These are phyloP conservation scores for Phytophthora gonapodyides DNA, from an alignment of 352 stramenopile genomes.

Conservation along the genomic window DNA sequence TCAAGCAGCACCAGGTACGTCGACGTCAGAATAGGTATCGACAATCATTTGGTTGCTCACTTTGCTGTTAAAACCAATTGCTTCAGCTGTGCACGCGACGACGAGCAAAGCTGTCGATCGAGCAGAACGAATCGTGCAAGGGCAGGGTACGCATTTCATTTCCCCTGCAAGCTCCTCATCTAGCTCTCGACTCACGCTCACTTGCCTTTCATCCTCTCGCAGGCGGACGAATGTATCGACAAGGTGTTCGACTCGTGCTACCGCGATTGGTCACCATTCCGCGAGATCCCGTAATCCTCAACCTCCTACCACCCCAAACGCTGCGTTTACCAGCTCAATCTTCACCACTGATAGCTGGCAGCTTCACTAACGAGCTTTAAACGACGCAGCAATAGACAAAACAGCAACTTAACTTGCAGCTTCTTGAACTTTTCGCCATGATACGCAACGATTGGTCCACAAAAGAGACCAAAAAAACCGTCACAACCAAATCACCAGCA, in stretches of 20 bases:
- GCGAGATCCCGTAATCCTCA: constrained; percentile 69
- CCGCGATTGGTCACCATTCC: constrained; percentile 79
- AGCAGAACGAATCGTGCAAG: constrained; percentile 77
- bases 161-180: neutral
- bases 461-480: constrained; percentile 14
- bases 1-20: constrained; percentile 86
- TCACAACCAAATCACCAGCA: constrained; percentile 10
- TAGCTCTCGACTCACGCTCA: neutral
- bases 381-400: constrained; percentile 19
- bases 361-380: constrained; percentile 4
- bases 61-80: neutral
- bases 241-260: constrained; percentile 89
- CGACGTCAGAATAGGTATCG: too few relatives aligned
- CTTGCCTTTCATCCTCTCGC: constrained; percentile 1
- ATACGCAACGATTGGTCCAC: constrained; percentile 22
- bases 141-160: constrained; percentile 49
- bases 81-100: constrained; percentile 85
- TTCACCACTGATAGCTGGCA: constrained; percentile 2
- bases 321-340: constrained; percentile 6
- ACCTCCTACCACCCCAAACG: neutral
- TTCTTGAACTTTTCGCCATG: constrained; percentile 10
- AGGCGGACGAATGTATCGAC: constrained; percentile 87
- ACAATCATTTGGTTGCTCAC: too few relatives aligned
- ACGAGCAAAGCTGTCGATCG: constrained; percentile 85
- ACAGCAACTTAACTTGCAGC: constrained; percentile 7